Evolutionary conservation across 257 asterid genomes (phyloP).

Genomic region (Penstemon barbatus): DNA sequence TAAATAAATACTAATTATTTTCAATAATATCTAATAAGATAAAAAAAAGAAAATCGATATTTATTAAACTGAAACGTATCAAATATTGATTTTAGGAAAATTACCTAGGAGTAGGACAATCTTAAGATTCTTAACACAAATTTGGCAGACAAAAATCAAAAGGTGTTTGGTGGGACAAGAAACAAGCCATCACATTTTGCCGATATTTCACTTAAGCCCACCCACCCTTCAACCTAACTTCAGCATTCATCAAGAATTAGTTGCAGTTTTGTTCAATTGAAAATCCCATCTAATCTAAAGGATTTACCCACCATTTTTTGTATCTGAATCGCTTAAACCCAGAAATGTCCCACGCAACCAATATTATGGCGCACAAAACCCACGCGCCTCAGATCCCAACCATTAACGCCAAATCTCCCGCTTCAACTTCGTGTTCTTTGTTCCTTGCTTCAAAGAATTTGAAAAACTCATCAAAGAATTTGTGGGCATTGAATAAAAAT

Average conservation of each 20-base stretch:
- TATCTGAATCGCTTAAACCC: slow-evolving; percentile 5
- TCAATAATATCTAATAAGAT: too few species aligned
- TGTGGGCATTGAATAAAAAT: slow-evolving; percentile 45
- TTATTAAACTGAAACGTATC: too few species aligned
- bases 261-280: neutral
- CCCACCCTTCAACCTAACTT: neutral
- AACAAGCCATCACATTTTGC: slow-evolving; percentile 11
- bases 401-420: slow-evolving; percentile 37
- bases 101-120: too few species aligned
- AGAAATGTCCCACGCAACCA: slow-evolving; percentile 49
- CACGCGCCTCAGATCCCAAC: slow-evolving; percentile 48
- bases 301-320: neutral
- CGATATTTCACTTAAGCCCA: slow-evolving; percentile 31
- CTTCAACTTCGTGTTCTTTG: slow-evolving; percentile 46
- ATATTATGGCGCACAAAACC: slow-evolving; percentile 51
- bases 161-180: slow-evolving; percentile 33
- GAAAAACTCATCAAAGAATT: slow-evolving; percentile 42
- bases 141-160: too few species aligned
- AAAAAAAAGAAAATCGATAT: too few species aligned
- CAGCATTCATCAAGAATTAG: slow-evolving; percentile 4
- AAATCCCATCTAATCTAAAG: neutral
- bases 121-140: too few species aligned
- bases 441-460: slow-evolving; percentile 47
- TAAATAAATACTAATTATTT: too few species aligned
- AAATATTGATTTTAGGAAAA: too few species aligned